Base-by-base conservation (phyloP, 1,284 basidiomycete species). In the Phellinidium pouzarii region DNA sequence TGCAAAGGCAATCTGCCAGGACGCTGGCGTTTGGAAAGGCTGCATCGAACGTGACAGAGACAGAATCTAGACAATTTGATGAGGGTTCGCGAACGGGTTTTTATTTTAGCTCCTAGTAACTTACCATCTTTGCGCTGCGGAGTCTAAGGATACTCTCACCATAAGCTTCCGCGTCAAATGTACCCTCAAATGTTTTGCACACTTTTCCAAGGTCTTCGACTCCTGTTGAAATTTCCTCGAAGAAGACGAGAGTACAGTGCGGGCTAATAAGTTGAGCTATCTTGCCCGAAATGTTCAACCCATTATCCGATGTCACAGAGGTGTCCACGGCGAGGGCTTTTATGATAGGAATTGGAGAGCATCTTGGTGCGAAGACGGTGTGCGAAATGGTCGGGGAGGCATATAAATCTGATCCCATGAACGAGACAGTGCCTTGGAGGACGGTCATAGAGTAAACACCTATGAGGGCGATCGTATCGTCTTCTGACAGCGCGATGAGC, bases 141-240 rank as follows among this genome's bases (percentile, higher is more conserved):
- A 55, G 40, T 7, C 44, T 38, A 4, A 55, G 29, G 29, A 36
- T 12, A 20, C 36, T 31, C 7, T 41, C 38, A 7, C 8, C 26
- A 20, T 25, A 17, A 9, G 23, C 11, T 31, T 36, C 20, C 3
- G 29, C 45, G 5, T 42, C 37, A 19, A 88, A 90, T 19, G 76
- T 69, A 14, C 73, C 74, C 6, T 82, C 75, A 59, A 87, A 85
- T 0, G 75, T 76, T 44, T 71, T 70, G 56, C 82, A 84, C 42
- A 89, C 71, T 7, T 65, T 68, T 1, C 82, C 84, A 0, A 88
- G 66, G 6, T 80, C 79, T 58, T 87, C 81, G 8, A 89, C 69
- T 3, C 79, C 79, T 0, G 79, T 81, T 19, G 61, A 62, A 1
- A 79, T 62, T 20, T 76, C 74, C 44, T 79, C 75, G 0, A 91